Base-by-base conservation (phyloP, 805 yeast genomes). In the Zygosaccharomyces kombuchaensis region DNA sequence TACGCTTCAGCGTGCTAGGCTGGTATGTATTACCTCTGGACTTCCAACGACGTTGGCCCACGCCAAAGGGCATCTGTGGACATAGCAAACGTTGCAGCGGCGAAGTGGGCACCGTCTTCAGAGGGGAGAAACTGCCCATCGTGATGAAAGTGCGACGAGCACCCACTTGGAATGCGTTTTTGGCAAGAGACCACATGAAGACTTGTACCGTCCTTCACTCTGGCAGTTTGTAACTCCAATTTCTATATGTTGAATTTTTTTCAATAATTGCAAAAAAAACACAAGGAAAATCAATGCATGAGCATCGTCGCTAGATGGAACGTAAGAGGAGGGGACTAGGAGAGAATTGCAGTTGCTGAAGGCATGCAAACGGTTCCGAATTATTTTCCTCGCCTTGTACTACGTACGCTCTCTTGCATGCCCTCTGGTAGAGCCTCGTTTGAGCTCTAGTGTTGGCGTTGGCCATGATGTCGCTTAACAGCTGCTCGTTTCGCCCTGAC, bases 21-120 rank as follows among this genome's bases (percentile, higher is more conserved):
- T 91, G 97, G 68, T 84, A 91, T 14, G 96, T 87, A 70, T 87
- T 85, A 68, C 99, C 98, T 70, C 96, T 81, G 31, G 91, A 74
- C 63, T 87, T 82, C 84, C 90, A 83, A 74, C 96, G 73, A 45
- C 58, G 56, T 45, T 62, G 63, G 13, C 50, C 49, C 6, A 56
- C 29, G 9, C 56, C 59, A 12, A 57, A 50, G 6, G 47, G 50
- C 29, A 36, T 35, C 10, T 21, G 31, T 27, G 41, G 41, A 10
- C 41, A 13, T 27, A 38, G 26, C 16, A 38, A 31, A 38, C 34
- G 34, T 38, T 38, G 41, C 22, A 38, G 16, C 10, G 57, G 47
- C 25, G 51, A 46, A 3, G 16, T 29, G 14, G 16, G 9, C 14
- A 41, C 26, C 10, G 52, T 31, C 26, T 50, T 51, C 38, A 54